Percentiles rank a stretch among this genome's conserved stretches.
Evolutionary conservation across 164 flowering plant species (phyloP).

Genomic region (Protea cynaroides): DNA sequence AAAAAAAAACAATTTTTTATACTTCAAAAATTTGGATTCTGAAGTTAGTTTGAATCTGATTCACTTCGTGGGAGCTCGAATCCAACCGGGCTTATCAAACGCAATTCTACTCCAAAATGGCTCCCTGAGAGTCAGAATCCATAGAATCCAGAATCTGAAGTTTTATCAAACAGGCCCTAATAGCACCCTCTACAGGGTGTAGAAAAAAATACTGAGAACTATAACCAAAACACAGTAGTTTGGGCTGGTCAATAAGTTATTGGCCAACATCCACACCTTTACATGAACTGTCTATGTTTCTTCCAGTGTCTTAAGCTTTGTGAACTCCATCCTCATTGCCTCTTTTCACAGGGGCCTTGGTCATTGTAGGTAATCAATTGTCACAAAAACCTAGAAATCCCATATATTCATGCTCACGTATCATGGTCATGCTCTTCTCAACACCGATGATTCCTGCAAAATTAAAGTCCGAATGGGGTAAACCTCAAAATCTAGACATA

Average conservation of each 20-base stretch:
- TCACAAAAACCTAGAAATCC: conserved; percentile 74
- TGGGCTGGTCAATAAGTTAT: conserved; percentile 52
- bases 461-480: neutral
- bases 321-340: neutral
- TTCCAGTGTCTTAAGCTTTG: no score
- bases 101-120: no score
- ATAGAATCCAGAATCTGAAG: no score
- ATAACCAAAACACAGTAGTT: neutral
- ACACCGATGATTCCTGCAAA: conserved; percentile 66
- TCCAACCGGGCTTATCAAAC: no score
- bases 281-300: neutral
- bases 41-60: no score
- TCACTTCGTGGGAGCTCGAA: no score
- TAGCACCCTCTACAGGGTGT: no score
- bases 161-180: no score
- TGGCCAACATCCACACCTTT: conserved; percentile 33
- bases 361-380: conserved; percentile 29
- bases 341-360: neutral
- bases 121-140: no score
- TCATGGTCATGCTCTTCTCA: conserved; percentile 61
- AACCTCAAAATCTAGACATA: neutral
- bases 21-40: no score
- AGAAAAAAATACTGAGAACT: no score
- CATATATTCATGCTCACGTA: conserved; percentile 78
- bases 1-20: no score